phyloP scores from a whole-genome alignment of 768 basidiomycete species.

The Hericium rajendrae region DNA sequence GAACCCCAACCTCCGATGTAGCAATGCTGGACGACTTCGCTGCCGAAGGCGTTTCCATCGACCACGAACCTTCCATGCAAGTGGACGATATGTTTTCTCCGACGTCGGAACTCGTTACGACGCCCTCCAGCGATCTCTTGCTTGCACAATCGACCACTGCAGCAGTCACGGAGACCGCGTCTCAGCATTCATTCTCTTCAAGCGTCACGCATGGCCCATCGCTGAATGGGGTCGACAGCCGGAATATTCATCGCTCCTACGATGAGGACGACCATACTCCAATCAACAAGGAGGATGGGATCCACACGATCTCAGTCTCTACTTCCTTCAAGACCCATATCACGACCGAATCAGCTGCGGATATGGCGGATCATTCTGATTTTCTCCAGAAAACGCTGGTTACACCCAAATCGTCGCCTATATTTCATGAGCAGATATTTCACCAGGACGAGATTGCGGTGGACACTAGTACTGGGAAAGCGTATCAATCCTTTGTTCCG shows the following conservation, averaged over 20 bases:
- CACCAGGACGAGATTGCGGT: background rate
- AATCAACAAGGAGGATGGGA: background rate
- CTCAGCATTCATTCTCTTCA: background rate
- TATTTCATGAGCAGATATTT: background rate
- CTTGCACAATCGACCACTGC: too few relatives aligned
- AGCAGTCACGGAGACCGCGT: background rate
- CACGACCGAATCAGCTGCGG: background rate
- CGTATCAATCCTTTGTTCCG: background rate
- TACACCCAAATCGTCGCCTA: background rate
- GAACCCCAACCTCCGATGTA: constrained; percentile 6
- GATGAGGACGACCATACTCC: background rate
- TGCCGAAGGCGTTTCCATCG: background rate
- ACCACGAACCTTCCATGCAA: background rate
- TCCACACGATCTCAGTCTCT: background rate
- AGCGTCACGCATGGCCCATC: background rate
- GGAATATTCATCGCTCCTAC: background rate
- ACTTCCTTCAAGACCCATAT: background rate
- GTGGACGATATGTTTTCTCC: background rate
- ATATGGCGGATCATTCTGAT: background rate
- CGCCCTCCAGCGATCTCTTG: background rate
- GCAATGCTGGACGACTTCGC: background rate
- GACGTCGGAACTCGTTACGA: background rate
- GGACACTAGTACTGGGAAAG: background rate
- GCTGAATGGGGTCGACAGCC: background rate
- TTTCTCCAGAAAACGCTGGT: background rate